These are phyloP conservation scores for Gomphus sp. DNA, from an alignment of 1,284 basidiomycete genomes.

Conservation along the genomic window DNA sequence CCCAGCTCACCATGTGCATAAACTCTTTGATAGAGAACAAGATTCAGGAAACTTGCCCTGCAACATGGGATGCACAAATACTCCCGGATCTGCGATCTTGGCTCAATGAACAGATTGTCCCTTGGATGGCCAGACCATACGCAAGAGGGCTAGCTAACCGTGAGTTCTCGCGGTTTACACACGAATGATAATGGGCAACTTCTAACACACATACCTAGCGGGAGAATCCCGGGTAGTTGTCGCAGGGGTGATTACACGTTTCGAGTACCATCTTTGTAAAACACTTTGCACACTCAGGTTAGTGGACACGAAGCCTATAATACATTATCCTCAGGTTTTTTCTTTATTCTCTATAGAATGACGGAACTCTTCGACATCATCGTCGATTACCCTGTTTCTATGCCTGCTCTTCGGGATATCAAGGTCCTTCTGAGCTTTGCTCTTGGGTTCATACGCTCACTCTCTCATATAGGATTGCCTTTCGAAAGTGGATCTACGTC, in stretches of 20 bases:
- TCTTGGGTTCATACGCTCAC: not conserved
- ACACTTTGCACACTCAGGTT: slow-evolving; percentile 80
- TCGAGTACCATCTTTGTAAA: slow-evolving; percentile 89
- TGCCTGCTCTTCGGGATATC: slow-evolving; percentile 81
- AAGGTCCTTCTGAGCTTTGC: slow-evolving; percentile 37
- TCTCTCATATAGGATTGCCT: slow-evolving; percentile 52
- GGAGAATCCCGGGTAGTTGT: slow-evolving; percentile 66
- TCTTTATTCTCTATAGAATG: slow-evolving; percentile 42
- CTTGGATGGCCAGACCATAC: slow-evolving; percentile 78
- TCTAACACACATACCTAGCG: slow-evolving; percentile 27
- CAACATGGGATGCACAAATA: slow-evolving; percentile 62
- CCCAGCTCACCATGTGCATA: slow-evolving; percentile 72
- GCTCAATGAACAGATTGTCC: slow-evolving; percentile 71
- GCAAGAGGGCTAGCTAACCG: slow-evolving; percentile 47
- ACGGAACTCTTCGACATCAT: slow-evolving; percentile 94
- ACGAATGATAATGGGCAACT: slow-evolving; percentile 15
- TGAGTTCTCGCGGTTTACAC: slow-evolving; percentile 12
- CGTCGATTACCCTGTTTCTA: slow-evolving; percentile 85
- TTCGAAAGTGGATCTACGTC: slow-evolving; percentile 68
- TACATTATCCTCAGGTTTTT: not conserved
- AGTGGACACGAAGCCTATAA: slow-evolving; percentile 14
- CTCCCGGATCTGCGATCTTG: slow-evolving; percentile 56
- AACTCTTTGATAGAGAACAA: slow-evolving; percentile 77
- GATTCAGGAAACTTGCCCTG: slow-evolving; percentile 55
- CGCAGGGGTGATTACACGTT: slow-evolving; percentile 74